Base-by-base conservation (phyloP, 106 monocot genomes). In the Acorus gramineus region DNA sequence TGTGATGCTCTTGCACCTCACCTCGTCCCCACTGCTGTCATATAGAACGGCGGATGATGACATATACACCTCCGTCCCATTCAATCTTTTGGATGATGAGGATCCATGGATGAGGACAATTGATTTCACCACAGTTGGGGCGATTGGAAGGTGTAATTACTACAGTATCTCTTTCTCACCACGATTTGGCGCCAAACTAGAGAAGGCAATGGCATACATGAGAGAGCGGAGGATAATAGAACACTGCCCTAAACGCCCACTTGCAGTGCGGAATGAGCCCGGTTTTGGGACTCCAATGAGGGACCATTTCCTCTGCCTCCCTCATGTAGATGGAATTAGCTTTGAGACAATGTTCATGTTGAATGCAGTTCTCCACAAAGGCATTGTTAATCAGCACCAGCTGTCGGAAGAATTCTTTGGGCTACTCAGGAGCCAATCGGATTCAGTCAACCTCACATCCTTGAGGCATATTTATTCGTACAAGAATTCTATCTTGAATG, bases 101-200 rank as follows among this genome's bases (percentile, higher is more conserved):
- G 95, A 95, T 48, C 90, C 90, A 0, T 95, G 95, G 95, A 90
- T 90, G 13, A 60, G 95, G 52, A 95, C 90, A 42, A 85, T 82
- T 0, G 95, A 95, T 47, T 84, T 94, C 65, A 90, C 90, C 9
- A 44, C 46, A 2, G 74, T 49, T 28, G 76, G 77, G 12, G 79
- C 85, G 2, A 72, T 87, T 51, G 82, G 90, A 9, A 64, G 90
- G 55, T 90, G 82, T 60, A 71, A 60, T 44, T 69, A 68, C 4
- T 95, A 78, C 54, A 52, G 77, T 5, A 62, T 90, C 47, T 61
- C 71, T 3, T 50, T 90, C 53, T 80, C 84, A 10, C 81, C 84
- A 55, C 81, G 95, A 4, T 82, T 73, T 65, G 74, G 78, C 8
- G 9, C n/a, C 3, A 87, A 79, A 61, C 50, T 95, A 67, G 57